These are phyloP conservation scores for Colletotrichum destructivum DNA, from an alignment of 2,329 filamentous ascomycete species.

Conservation along the genomic window DNA sequence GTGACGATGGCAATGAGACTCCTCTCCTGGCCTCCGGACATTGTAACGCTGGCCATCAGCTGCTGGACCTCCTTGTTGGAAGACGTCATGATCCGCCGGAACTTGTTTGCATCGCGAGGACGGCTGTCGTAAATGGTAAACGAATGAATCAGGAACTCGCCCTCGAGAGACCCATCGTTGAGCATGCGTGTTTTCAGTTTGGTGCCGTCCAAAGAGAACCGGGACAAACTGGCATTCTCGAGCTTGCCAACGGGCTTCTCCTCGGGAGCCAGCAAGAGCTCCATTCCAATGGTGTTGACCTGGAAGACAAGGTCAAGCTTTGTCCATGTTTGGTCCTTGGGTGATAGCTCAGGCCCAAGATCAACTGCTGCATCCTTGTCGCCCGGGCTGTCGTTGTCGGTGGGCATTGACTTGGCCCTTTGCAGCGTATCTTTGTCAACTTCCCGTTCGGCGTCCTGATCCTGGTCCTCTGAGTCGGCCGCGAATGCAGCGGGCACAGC, in stretches of 20 bases:
- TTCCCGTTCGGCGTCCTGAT: slow-evolving; percentile 82
- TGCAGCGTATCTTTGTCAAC: slow-evolving; percentile 72
- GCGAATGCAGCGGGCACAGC: slow-evolving; percentile 91
- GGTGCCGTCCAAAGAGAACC: slow-evolving; percentile 94
- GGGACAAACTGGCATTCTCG: slow-evolving; percentile 86
- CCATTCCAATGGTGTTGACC: slow-evolving; percentile 88
- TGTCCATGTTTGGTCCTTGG: slow-evolving; percentile 83
- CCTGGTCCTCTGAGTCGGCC: slow-evolving; percentile 78
- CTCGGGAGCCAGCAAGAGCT: slow-evolving; percentile 84
- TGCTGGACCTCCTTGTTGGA: slow-evolving; percentile 97
- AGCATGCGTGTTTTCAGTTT: slow-evolving; percentile 93
- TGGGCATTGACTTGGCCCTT: slow-evolving; percentile 58
- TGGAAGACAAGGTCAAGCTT: slow-evolving; percentile 94
- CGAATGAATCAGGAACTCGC: slow-evolving; percentile 92
- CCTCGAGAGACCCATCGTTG: slow-evolving; percentile 91
- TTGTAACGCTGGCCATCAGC: slow-evolving; percentile 97
- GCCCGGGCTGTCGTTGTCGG: slow-evolving; percentile 48
- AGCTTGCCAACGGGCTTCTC: slow-evolving; percentile 84
- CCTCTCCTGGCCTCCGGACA: slow-evolving; percentile 86
- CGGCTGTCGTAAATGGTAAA: slow-evolving; percentile 96
- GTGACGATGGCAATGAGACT: slow-evolving; percentile 92
- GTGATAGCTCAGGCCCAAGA: slow-evolving; percentile 79
- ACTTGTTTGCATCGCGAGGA: slow-evolving; percentile 92
- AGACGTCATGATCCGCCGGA: slow-evolving; percentile 97
- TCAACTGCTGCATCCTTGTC: slow-evolving; percentile 61